phyloP scores from a whole-genome alignment of 2,329 filamentous ascomycete genomes.

The Dothidotthia symphoricarpi region DNA sequence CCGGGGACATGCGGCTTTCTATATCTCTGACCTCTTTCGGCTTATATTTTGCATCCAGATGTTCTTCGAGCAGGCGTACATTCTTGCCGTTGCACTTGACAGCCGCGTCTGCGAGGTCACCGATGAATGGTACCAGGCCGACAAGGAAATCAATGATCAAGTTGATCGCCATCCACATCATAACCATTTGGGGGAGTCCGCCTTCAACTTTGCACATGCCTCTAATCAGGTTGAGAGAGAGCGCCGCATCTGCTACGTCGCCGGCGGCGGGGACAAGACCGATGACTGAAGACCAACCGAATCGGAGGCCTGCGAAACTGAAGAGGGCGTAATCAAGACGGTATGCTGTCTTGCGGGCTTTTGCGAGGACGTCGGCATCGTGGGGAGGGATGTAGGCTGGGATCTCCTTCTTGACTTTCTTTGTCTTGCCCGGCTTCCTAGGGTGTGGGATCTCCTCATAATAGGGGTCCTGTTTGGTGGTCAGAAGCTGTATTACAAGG shows the following conservation, averaged over 20 bases:
- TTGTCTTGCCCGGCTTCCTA: constrained; percentile 67
- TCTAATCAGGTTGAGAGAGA: constrained; percentile 64
- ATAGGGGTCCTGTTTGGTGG: constrained; percentile 71
- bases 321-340: constrained; percentile 81
- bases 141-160: constrained; percentile 71
- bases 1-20: constrained; percentile 18
- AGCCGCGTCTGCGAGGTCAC: constrained; percentile 71
- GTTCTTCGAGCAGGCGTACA: constrained; percentile 65
- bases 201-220: constrained; percentile 73
- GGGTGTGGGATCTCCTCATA: constrained; percentile 80
- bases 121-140: constrained; percentile 71
- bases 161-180: constrained; percentile 76
- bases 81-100: constrained; percentile 78
- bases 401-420: constrained; percentile 81
- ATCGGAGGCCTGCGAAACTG: constrained; percentile 74
- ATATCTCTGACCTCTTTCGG: constrained; percentile 33
- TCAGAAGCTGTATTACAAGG: constrained; percentile 3
- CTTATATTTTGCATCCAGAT: constrained; percentile 67
- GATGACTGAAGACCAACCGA: constrained; percentile 87
- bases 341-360: constrained; percentile 82
- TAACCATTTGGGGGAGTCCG: constrained; percentile 63
- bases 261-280: constrained; percentile 77
- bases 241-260: constrained; percentile 44
- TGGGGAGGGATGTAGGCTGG: constrained; percentile 79
- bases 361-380: constrained; percentile 78